A percentile compares a stretch with the other conserved stretches of the same genome.
phyloP scores from a whole-genome alignment of 2,329 filamentous ascomycete species.

The Myriosclerotinia scirpicola region DNA sequence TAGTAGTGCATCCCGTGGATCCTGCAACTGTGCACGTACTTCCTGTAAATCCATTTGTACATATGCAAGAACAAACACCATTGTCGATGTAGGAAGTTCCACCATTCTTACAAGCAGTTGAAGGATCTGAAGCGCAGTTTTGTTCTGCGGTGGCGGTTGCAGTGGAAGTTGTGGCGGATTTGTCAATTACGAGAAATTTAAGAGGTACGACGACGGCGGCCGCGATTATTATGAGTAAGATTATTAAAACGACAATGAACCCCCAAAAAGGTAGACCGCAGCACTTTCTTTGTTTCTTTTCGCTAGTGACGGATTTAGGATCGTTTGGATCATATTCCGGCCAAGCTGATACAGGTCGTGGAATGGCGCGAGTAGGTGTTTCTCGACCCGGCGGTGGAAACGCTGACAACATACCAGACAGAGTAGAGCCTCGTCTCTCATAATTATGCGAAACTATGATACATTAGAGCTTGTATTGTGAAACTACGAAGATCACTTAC shows the following conservation, averaged over 20 bases:
- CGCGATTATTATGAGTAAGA: slow-evolving; percentile 70
- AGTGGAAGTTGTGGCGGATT: slow-evolving; percentile 40
- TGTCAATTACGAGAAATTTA: slow-evolving; percentile 62
- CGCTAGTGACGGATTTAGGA: slow-evolving; percentile 17
- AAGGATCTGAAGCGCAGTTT: slow-evolving; percentile 58
- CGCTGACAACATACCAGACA: slow-evolving; percentile 64
- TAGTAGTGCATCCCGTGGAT: slow-evolving; percentile 56
- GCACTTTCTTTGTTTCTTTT: slow-evolving; percentile 56
- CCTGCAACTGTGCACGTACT: slow-evolving; percentile 54
- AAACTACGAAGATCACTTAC: slow-evolving; percentile 26
- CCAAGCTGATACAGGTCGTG: slow-evolving; percentile 43
- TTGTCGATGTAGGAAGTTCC: slow-evolving; percentile 71
- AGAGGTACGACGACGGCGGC: slow-evolving; percentile 81
- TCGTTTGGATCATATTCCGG: slow-evolving; percentile 38
- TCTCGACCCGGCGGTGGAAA: slow-evolving; percentile 62
- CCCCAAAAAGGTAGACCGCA: slow-evolving; percentile 83
- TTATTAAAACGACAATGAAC: slow-evolving; percentile 64
- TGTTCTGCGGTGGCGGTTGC: slow-evolving; percentile 26
- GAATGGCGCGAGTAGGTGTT: slow-evolving; percentile 43
- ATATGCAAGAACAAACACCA: slow-evolving; percentile 79
- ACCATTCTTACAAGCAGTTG: slow-evolving; percentile 68
- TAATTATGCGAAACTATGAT: slow-evolving; percentile 8
- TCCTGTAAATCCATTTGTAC: slow-evolving; percentile 82
- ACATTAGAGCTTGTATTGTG: slow-evolving; percentile 1
- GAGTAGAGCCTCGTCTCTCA: slow-evolving; percentile 37